Evolutionary conservation across 1,284 basidiomycete species (phyloP), one percentile per base, ranked within the genome.

Genomic region (Megacollybia platyphylla): DNA sequence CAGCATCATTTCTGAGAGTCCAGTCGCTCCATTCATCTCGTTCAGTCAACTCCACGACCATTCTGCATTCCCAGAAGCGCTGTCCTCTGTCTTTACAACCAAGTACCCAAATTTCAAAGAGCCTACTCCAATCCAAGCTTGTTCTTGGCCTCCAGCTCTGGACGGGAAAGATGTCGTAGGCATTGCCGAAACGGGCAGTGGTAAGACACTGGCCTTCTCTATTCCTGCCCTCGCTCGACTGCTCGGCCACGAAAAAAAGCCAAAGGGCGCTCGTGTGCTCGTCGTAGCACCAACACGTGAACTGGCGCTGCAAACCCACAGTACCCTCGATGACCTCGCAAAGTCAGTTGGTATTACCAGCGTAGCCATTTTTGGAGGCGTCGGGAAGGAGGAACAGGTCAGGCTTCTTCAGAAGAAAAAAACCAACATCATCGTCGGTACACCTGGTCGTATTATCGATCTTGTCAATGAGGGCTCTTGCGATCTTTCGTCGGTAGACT

Each of bases 151-250:
- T 3, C 80, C 88, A 13, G 75, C 89, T 5, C 65, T 97, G 26
- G 70, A 73, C 41, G 87, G 88, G 3, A 72, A 74, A 24, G 92
- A 97, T 59, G 87, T 96, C 0, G 84, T 99, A 29, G 94, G 94
- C 46, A 92, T 99, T 49, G 94, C 96, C 10, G 93, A 98, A 69
- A 99, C 94, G 1, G 96, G 93, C 57, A 87, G 85, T 51, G 96
- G 94, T 7, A 99, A 99, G 68, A 99, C 94, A 0, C 73, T 97
- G 11, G 89, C 92, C 0, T 99, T 99, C 56, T 94, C 92, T 39
- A 79, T 98, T 29, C 94, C 94, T 7, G 87, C 87, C 1, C 69
- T 94, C 34, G 66, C 80, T 44, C 76, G 73, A 29, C 71, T 90
- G 18, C 67, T 90, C 36, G 62, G 66, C 17, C 49, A 54, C 2